Evolutionary conservation across 2,329 filamentous ascomycete genomes (phyloP), one percentile per base, ranked within the genome.

Genomic region (Aspergillus ruber): DNA sequence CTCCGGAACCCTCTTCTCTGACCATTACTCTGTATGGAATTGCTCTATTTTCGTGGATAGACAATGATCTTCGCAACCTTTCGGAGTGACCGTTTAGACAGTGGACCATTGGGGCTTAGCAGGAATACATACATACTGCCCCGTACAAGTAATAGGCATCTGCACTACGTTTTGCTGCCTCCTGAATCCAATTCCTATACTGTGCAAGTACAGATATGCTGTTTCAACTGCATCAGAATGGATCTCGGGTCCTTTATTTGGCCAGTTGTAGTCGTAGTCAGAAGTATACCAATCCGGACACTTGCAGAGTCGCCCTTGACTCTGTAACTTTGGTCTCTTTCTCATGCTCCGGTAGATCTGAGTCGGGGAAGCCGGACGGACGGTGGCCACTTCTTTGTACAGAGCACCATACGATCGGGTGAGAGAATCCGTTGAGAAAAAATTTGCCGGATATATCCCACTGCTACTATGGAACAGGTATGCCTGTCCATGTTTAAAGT

Each of bases 371-470:
- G n/a, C 33, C 33, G 33, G 33, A 17, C 33, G 33, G 33, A 36
- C n/a, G 33, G 33, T 36, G 33, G 33, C 33, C 33, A 36, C 17
- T 36, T 17, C n/a, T 36, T 15, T 36, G 17, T 36, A 10, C 33
- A 36, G 33, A 15, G 33, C 9, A 36, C 25, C 33, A 36, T 36
- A 18, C 33, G 33, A 36, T 36, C 33, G 33, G 33, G 33, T 17
- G 33, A 36, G 33, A 6, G 9, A 17, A 36, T 18, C 46, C 41
- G 44, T 58, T 55, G 15, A 36, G 17, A 36, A 36, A 7, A 36
- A 18, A 18, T n/a, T 18, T 36, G n/a, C 17, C 33, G 17, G 33
- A 36, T 36, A 36, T 36, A 36, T 29, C 25, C 25, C 25, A 29
- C 25, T 29, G 8, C 25, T 29, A 29, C 25, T 29, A 29, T 29